phyloP scores from a whole-genome alignment of 2,329 filamentous ascomycete genomes.

The Penicillium fuscoglaucum region DNA sequence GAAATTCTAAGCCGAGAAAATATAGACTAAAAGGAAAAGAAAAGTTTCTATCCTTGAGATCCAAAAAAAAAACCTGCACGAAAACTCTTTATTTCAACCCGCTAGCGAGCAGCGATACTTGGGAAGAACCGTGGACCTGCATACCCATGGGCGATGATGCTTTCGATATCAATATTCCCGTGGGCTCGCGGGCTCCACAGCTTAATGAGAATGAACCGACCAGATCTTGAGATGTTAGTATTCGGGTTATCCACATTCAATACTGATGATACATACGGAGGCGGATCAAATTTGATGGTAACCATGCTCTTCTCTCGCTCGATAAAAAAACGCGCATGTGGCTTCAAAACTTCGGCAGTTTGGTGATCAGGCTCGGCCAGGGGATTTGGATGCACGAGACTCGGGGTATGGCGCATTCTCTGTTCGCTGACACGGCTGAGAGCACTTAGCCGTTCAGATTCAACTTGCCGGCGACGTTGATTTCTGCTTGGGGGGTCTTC shows the following conservation, averaged over 20 bases:
- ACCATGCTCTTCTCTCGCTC: slow-evolving; percentile 80
- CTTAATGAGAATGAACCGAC: slow-evolving; percentile 82
- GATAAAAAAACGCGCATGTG: slow-evolving; percentile 81
- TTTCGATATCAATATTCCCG: slow-evolving; percentile 86
- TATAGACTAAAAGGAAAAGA: not conserved
- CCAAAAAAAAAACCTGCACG: not conserved
- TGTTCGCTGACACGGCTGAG: slow-evolving; percentile 13
- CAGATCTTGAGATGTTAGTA: slow-evolving; percentile 54
- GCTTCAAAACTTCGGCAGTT: slow-evolving; percentile 58
- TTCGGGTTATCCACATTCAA: not conserved
- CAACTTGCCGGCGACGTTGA: slow-evolving; percentile 30
- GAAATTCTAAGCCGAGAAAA: not conserved
- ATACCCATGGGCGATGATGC: slow-evolving; percentile 78
- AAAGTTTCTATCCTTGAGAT: not conserved
- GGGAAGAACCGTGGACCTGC: slow-evolving; percentile 85
- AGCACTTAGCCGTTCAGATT: slow-evolving; percentile 25
- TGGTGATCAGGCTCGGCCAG: slow-evolving; percentile 12
- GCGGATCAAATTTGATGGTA: slow-evolving; percentile 70
- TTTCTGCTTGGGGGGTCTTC: slow-evolving; percentile 20
- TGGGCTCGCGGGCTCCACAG: slow-evolving; percentile 78
- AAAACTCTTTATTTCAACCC: not conserved
- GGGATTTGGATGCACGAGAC: slow-evolving; percentile 30
- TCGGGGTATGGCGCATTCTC: slow-evolving; percentile 28
- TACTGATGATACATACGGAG: slow-evolving; percentile 36
- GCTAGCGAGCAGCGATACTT: slow-evolving; percentile 36